Percentiles rank a stretch among this genome's conserved stretches.
phyloP scores from a whole-genome alignment of 106 monocot genomes.

The Triglochin maritima region DNA sequence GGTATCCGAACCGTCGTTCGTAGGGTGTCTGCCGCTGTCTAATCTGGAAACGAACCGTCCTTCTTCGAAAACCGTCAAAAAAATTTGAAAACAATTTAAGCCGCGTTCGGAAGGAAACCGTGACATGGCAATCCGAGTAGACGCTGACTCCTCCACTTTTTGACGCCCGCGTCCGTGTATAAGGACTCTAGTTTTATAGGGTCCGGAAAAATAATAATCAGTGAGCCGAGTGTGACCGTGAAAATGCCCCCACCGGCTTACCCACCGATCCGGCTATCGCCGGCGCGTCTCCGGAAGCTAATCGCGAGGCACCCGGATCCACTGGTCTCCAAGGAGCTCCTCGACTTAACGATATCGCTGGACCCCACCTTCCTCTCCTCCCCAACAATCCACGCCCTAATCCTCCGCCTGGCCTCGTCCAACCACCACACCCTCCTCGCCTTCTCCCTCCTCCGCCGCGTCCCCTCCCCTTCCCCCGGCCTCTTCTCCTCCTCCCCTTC shows the following conservation, averaged over 20 bases:
- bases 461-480: constrained; percentile 29
- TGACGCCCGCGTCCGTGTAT: too few relatives aligned
- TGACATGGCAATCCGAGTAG: too few relatives aligned
- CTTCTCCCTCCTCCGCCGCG: constrained; percentile 31
- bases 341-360: constrained; percentile 26
- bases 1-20: too few relatives aligned
- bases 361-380: constrained; percentile 21
- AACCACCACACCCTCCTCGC: constrained; percentile 24
- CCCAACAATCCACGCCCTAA: constrained; percentile 39
- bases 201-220: too few relatives aligned
- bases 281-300: constrained; percentile 74
- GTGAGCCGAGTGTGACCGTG: too few relatives aligned
- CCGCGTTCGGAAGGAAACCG: too few relatives aligned
- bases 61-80: too few relatives aligned
- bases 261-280: constrained; percentile 16
- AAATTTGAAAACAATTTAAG: too few relatives aligned
- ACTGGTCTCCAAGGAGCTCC: constrained; percentile 64
- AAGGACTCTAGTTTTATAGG: too few relatives aligned
- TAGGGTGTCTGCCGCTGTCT: too few relatives aligned
- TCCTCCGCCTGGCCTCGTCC: constrained; percentile 42
- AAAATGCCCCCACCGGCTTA: not conserved
- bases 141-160: too few relatives aligned
- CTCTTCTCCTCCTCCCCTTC: constrained; percentile 29
- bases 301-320: constrained; percentile 62
- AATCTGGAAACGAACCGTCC: too few relatives aligned